Conservation (phyloP, 1,139 yeast species). For the Saccharomyces uvarum region DNA sequence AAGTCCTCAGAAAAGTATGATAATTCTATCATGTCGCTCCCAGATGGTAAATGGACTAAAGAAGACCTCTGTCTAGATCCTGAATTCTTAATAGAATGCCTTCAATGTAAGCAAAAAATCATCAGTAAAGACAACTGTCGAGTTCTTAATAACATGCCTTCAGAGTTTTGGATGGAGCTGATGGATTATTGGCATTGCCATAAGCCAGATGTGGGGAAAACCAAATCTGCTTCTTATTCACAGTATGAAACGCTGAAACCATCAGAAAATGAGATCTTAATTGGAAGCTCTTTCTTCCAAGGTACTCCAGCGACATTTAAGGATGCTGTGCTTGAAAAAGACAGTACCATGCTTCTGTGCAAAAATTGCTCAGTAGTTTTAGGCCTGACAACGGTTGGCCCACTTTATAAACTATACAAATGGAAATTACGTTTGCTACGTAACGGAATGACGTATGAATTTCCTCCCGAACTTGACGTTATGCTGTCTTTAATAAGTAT, state of each 20-base stretch:
- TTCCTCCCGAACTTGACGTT: conserved; percentile 19
- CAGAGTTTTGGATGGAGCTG: conserved; percentile 88
- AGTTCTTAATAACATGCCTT: conserved; percentile 63
- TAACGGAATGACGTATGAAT: conserved; percentile 5
- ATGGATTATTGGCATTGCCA: conserved; percentile 99
- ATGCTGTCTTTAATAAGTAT: conserved; percentile 16
- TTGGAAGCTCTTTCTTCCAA: conserved; percentile 24
- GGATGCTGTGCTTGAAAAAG: conserved; percentile 2
- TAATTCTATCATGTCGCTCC: conserved; percentile 11
- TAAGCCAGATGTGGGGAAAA: conserved; percentile 48
- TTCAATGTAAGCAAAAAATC: conserved; percentile 11
- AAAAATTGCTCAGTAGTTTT: conserved; percentile 12
- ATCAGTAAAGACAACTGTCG: conserved; percentile 13
- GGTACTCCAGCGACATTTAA: conserved; percentile 13
- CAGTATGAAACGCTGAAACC: conserved; percentile 20
- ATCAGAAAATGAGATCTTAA: conserved; percentile 18
- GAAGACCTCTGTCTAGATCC: conserved; percentile 1
- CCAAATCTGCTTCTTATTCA: conserved; percentile 1
- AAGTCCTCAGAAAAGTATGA: conserved; percentile 7
- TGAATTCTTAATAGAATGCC: conserved; percentile 9
- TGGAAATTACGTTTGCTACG: conserved; percentile 18
- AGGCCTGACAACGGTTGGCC: conserved; percentile 18
- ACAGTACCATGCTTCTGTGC: conserved; percentile 9
- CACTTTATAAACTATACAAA: conserved; percentile 19
- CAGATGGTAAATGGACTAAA: conserved; percentile 20